Conservation (phyloP, 106 monocot genomes). For the Vanilla planifolia region DNA sequence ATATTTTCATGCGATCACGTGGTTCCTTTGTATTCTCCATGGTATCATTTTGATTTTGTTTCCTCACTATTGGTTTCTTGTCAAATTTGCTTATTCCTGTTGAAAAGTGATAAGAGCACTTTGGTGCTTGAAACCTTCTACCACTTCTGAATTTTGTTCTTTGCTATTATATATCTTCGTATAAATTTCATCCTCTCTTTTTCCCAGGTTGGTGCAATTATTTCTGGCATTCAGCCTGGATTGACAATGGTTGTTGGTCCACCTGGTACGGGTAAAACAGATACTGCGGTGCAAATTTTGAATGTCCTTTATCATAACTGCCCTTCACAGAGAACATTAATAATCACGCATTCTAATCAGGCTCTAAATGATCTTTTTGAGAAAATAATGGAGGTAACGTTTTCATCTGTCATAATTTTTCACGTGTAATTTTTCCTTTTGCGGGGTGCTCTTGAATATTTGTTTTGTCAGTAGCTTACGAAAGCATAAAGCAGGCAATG, state of each 20-base stretch:
- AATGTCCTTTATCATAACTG: constrained; percentile 99
- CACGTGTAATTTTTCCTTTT: too few relatives aligned
- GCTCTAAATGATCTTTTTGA: constrained; percentile 99
- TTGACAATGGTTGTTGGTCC: constrained; percentile 99
- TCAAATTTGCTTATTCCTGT: too few relatives aligned
- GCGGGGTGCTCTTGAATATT: too few relatives aligned
- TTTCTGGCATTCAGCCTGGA: constrained; percentile 97
- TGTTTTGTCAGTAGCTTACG: too few relatives aligned
- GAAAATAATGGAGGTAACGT: constrained; percentile 93
- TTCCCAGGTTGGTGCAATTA: constrained; percentile 91
- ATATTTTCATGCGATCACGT: too few relatives aligned
- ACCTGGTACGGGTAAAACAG: constrained; percentile 99
- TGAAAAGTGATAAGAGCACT: not conserved
- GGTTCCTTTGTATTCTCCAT: not conserved
- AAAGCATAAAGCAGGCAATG: too few relatives aligned
- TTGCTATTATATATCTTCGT: not conserved
- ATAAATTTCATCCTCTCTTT: not conserved
- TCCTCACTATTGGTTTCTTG: too few relatives aligned
- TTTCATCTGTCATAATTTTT: constrained; percentile 2
- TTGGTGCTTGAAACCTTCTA: too few relatives aligned
- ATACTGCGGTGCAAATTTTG: constrained; percentile 96
- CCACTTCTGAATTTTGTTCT: too few relatives aligned
- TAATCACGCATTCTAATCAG: constrained; percentile 99
- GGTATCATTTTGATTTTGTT: not conserved
- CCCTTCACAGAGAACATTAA: constrained; percentile 96